Conservation (phyloP, 352 stramenopile genomes). For the Phytophthora fragariae region DNA sequence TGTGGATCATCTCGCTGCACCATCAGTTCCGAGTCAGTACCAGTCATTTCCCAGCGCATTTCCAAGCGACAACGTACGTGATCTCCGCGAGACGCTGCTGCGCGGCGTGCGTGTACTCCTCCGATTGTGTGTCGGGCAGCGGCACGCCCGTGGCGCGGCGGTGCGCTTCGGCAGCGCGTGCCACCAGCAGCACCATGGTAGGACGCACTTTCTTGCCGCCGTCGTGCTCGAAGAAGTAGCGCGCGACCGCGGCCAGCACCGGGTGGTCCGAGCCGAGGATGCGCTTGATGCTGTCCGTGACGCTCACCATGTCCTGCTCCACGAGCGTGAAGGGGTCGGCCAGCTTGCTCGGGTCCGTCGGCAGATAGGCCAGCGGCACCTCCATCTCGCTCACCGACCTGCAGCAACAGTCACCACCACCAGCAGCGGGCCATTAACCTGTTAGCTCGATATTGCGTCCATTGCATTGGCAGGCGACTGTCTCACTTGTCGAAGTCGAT, state of each 20-base stretch:
- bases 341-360: conserved; percentile 57
- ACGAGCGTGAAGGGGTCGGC: conserved; percentile 95
- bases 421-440: too few species aligned
- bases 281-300: conserved; percentile 96
- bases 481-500: conserved; percentile 48
- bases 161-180: conserved; percentile 90
- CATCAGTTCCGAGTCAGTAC: conserved; percentile 1
- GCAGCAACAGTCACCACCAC: conserved; percentile 1
- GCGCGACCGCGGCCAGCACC: conserved; percentile 96
- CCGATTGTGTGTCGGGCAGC: conserved; percentile 63
- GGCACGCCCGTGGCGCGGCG: conserved; percentile 50
- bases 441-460: too few species aligned
- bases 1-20: conserved; percentile 98
- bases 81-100: conserved; percentile 88
- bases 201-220: conserved; percentile 98
- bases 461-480: too few species aligned
- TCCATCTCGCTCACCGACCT: conserved; percentile 34
- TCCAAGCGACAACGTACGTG: conserved; percentile 58
- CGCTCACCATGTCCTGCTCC: conserved; percentile 88
- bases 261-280: conserved; percentile 97
- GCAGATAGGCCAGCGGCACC: conserved; percentile 57
- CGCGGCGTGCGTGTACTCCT: conserved; percentile 75
- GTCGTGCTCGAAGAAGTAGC: conserved; percentile 96
- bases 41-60: neutral
- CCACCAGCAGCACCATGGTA: conserved; percentile 97